These are phyloP conservation scores for Dissophora ornata DNA, from an alignment of 192 early-diverging fungal species.

Conservation along the genomic window DNA sequence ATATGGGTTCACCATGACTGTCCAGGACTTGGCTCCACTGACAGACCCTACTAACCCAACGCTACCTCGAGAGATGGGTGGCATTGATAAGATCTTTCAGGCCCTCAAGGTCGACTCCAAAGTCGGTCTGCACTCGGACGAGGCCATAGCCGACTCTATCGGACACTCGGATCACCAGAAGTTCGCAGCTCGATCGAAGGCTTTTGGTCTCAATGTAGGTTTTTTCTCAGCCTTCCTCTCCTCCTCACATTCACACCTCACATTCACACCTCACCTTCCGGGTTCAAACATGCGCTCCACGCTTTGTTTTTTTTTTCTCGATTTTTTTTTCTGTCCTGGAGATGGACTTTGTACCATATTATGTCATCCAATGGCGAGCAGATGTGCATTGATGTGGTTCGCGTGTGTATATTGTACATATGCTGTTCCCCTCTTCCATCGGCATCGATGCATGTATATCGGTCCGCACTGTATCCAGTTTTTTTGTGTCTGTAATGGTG, in stretches of 20 bases:
- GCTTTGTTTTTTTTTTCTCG: too few species aligned
- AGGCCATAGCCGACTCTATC: conserved; percentile 14
- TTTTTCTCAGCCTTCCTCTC: background rate
- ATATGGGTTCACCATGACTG: conserved; percentile 57
- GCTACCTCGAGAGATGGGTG: conserved; percentile 68
- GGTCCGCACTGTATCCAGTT: too few species aligned
- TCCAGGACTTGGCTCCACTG: conserved; percentile 65
- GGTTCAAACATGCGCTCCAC: background rate
- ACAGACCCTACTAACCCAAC: conserved; percentile 76
- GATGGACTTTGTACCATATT: too few species aligned
- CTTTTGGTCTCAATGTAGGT: conserved; percentile 61
- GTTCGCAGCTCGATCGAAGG: conserved; percentile 55
- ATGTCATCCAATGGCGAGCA: too few species aligned
- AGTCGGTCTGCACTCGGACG: conserved; percentile 66
- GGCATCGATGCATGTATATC: too few species aligned
- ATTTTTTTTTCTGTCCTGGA: too few species aligned
- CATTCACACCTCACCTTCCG: background rate
- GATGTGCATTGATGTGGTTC: too few species aligned
- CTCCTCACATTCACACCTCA: background rate
- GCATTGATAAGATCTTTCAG: conserved; percentile 66
- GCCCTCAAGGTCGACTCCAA: conserved; percentile 70
- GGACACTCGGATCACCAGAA: conserved; percentile 13
- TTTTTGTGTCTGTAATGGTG: too few species aligned
- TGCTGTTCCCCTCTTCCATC: too few species aligned
- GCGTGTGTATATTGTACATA: too few species aligned